Base-by-base conservation (phyloP, 2,329 filamentous ascomycete species). In the Sporothrix inflata region DNA sequence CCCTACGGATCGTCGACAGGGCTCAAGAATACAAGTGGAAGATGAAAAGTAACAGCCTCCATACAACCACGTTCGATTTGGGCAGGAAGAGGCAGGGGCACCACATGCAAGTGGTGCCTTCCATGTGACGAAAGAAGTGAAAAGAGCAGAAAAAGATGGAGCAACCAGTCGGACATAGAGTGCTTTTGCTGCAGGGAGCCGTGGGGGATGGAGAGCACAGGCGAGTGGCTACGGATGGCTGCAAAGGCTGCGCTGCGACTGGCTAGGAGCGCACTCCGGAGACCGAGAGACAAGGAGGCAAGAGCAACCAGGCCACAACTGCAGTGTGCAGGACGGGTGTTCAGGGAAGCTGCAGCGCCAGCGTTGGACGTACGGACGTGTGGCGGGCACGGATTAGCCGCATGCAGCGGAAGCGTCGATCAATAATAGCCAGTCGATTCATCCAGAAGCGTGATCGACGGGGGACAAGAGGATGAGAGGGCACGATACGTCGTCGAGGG, bases 341-440 rank as follows among this genome's bases (percentile, higher is more conserved):
- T 30, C 27, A 45, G 53, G 69, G 38, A 51, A n/a, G 55, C 55
- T 70, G 55, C 30, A 63, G 69, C 67, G 19, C 24, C 65, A 69
- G 34, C n/a, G 49, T 53, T 55, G 34, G 40, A 49, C 40, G 16
- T 63, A 40, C 14, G 61, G 69, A 71, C 53, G 53, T 71, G 69
- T 69, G 71, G 67, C 69, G 45, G 66, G 24, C 53, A 34, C 67
- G 21, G 67, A 70, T 72, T 74, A 74, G 73, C 72, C 73, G 70
- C 72, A 69, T 69, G 66, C 68, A 72, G 71, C 57, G 73, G 57
- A 53, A 7, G 69, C 27, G 71, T 66, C 71, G 70, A 71, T 70
- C 73, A 57, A 69, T 45, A 57, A 27, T 70, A 69, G 74, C 71
- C 74, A 74, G 70, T 74, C 68, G 68, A 72, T 74, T 71, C 70